Percentiles rank a stretch among this genome's conserved stretches.
Conservation (phyloP, 2,329 filamentous ascomycete genomes). For the Orbilia blumenaviensis region DNA sequence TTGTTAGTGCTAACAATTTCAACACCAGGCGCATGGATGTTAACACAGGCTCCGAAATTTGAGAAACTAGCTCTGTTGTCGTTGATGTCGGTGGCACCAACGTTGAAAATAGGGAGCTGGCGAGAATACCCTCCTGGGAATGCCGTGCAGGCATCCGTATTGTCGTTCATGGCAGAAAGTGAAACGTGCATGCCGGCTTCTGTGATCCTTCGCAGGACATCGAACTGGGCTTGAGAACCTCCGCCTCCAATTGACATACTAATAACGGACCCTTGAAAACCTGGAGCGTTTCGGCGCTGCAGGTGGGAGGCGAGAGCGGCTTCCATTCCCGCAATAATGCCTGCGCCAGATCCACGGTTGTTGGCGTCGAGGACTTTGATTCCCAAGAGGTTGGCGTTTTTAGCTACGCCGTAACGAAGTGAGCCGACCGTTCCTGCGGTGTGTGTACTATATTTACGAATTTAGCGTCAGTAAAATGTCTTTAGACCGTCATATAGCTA, state of each 20-base stretch:
- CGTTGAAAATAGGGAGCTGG: constrained; percentile 59
- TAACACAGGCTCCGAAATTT: constrained; percentile 61
- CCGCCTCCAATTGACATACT: constrained; percentile 63
- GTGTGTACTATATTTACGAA: constrained; percentile 21
- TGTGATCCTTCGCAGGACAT: constrained; percentile 14
- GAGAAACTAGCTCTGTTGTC: constrained; percentile 60
- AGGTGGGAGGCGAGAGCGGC: constrained; percentile 25
- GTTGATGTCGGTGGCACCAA: constrained; percentile 59
- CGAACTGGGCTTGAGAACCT: not conserved
- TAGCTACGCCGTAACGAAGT: constrained; percentile 35
- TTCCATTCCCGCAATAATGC: constrained; percentile 27
- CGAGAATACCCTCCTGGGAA: constrained; percentile 24
- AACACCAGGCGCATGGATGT: constrained; percentile 61
- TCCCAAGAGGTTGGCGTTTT: constrained; percentile 31
- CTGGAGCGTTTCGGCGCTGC: not conserved
- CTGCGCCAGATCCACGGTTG: constrained; percentile 3
- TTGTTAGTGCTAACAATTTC: constrained; percentile 65
- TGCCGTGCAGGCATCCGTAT: constrained; percentile 19
- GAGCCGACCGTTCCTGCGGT: constrained; percentile 47
- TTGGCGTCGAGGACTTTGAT: constrained; percentile 25
- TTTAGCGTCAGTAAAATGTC: not conserved
- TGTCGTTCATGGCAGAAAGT: constrained; percentile 29
- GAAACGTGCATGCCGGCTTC: constrained; percentile 36
- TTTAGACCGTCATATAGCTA: not conserved
- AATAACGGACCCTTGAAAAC: constrained; percentile 57